These are phyloP conservation scores for Cylindrotheca fusiformis DNA, from an alignment of 108 stramenopile genomes.

Conservation along the genomic window DNA sequence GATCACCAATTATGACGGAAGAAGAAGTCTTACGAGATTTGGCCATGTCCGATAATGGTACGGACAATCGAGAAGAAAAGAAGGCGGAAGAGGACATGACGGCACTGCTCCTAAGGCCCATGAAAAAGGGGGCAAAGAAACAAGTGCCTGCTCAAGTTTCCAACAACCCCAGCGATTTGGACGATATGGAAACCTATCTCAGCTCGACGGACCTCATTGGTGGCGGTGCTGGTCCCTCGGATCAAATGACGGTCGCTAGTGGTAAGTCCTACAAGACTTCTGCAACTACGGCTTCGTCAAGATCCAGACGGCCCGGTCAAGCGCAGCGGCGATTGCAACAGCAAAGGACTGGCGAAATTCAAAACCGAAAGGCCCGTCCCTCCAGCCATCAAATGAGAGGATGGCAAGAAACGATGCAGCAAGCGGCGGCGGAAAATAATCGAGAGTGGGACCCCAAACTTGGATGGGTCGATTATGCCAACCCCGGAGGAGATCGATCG, in stretches of 20 bases:
- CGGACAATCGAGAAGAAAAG: background rate
- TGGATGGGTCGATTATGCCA: conserved; percentile 66
- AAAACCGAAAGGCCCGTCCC: background rate
- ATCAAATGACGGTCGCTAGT: conserved; percentile 33
- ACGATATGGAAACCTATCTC: conserved; percentile 39
- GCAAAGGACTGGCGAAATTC: conserved; percentile 44
- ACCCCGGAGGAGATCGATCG: conserved; percentile 19
- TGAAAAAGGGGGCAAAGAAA: background rate
- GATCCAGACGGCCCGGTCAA: conserved; percentile 68
- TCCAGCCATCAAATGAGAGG: conserved; percentile 42
- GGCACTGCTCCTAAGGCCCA: conserved; percentile 9
- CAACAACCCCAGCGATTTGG: conserved; percentile 12
- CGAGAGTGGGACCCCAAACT: conserved; percentile 65
- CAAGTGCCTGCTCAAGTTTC: background rate
- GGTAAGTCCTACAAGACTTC: conserved; percentile 32
- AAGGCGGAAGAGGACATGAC: conserved; percentile 11
- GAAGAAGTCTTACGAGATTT: background rate
- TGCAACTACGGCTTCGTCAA: conserved; percentile 43
- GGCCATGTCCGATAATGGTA: conserved; percentile 1
- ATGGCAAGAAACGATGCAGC: conserved; percentile 74
- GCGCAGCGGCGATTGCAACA: conserved; percentile 40
- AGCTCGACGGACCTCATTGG: conserved; percentile 29
- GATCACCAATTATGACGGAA: background rate
- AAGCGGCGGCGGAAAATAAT: conserved; percentile 47
- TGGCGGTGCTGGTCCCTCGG: conserved; percentile 16